phyloP scores from a whole-genome alignment of 177 flowering plant species.

The Tripterygium wilfordii region DNA sequence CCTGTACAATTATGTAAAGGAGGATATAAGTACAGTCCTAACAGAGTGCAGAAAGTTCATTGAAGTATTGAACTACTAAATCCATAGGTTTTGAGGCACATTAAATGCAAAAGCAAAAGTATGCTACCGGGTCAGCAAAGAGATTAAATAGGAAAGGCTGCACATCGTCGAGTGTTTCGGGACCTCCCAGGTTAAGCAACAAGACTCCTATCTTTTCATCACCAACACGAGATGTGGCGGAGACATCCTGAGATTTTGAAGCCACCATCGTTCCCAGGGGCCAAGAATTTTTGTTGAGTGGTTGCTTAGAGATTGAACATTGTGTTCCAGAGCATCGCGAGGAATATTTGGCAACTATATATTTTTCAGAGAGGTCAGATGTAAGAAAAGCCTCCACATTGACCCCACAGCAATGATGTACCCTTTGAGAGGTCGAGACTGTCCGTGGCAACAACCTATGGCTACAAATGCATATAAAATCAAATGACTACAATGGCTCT shows the following conservation, averaged over 20 bases:
- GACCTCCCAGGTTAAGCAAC: conserved; percentile 97
- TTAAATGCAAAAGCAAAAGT: background rate
- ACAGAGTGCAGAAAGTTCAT: too few relatives aligned
- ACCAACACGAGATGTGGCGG: conserved; percentile 35
- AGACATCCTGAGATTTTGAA: conserved; percentile 35
- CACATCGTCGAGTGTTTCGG: conserved; percentile 98
- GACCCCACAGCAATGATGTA: conserved; percentile 19
- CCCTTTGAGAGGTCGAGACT: conserved; percentile 20
- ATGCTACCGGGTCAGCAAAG: conserved; percentile 86
- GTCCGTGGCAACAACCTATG: conserved; percentile 34
- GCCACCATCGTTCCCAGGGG: conserved; percentile 43
- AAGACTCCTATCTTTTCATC: conserved; percentile 86
- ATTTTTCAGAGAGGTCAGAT: conserved; percentile 24
- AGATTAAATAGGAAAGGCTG: conserved; percentile 96
- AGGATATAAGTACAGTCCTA: too few relatives aligned
- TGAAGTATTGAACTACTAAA: too few relatives aligned
- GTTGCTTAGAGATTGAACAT: conserved; percentile 22
- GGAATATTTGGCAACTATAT: conserved; percentile 21
- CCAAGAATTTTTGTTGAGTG: conserved; percentile 24
- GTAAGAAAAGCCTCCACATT: conserved; percentile 30
- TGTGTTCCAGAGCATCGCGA: conserved; percentile 35
- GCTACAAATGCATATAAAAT: too few relatives aligned
- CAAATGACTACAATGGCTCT: too few relatives aligned
- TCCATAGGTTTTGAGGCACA: too few relatives aligned
- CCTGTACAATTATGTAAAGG: conserved; percentile 55